Conservation (phyloP, 176 grass and related monocot genomes). For the Aegilops longissima region DNA sequence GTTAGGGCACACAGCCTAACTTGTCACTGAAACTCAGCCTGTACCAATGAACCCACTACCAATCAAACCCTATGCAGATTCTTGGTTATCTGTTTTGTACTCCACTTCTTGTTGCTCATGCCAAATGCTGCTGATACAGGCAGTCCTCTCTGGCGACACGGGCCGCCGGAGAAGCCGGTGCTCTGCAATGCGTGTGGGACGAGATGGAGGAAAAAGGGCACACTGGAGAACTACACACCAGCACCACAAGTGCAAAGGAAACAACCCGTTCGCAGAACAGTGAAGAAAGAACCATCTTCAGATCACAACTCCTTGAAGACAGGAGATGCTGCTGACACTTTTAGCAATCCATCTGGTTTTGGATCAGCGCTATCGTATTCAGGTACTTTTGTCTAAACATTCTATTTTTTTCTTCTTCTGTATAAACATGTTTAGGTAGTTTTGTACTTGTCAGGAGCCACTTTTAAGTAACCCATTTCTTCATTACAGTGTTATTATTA, state of each 20-base stretch:
- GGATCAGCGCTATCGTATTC: conserved; percentile 77
- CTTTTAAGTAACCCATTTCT: background rate
- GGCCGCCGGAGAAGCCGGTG: conserved; percentile 90
- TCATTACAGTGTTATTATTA: background rate
- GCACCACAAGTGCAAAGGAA: conserved; percentile 54
- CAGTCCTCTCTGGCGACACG: conserved; percentile 95
- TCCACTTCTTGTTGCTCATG: conserved; percentile 24
- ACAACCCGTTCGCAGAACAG: conserved; percentile 3
- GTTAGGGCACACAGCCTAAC: no score
- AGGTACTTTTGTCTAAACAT: no score
- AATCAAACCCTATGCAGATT: background rate
- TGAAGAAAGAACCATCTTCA: conserved; percentile 62
- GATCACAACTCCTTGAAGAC: conserved; percentile 68
- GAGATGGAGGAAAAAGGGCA: conserved; percentile 85
- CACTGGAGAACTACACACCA: conserved; percentile 85
- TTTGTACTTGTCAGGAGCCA: no score
- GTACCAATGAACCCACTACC: no score
- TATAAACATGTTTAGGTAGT: background rate
- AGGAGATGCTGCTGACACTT: conserved; percentile 39
- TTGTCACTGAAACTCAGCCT: no score
- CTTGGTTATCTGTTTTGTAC: background rate
- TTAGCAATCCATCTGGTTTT: conserved; percentile 54
- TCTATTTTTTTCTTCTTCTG: background rate
- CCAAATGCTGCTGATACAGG: conserved; percentile 49
- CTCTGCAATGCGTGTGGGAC: conserved; percentile 98